Percentiles rank a stretch among this genome's conserved stretches.
Evolutionary conservation across 2,329 filamentous ascomycete species (phyloP).

Genomic region (Taxawa tesnikishii): DNA sequence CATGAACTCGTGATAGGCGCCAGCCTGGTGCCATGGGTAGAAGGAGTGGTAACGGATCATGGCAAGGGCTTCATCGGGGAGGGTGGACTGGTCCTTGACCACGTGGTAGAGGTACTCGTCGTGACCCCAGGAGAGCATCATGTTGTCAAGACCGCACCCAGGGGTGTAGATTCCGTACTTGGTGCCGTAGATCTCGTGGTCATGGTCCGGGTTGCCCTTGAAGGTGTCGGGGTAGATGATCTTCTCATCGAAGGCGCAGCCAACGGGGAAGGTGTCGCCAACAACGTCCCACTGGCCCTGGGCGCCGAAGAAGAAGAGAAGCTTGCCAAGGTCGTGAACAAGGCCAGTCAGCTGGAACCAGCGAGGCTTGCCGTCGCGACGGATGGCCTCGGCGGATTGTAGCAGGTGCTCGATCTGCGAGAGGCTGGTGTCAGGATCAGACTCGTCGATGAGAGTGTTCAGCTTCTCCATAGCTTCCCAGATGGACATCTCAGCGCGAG

Average conservation of each 20-base stretch:
- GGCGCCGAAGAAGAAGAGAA: constrained; percentile 71
- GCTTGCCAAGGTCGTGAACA: constrained; percentile 70
- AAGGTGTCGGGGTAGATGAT: constrained; percentile 80
- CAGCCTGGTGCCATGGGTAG: constrained; percentile 80
- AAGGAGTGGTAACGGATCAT: constrained; percentile 94
- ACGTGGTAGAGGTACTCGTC: constrained; percentile 83
- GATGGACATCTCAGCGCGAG: constrained; percentile 65
- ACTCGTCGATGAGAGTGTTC: constrained; percentile 82
- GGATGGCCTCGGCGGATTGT: constrained; percentile 80
- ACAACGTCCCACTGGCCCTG: constrained; percentile 89
- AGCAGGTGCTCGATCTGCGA: constrained; percentile 84
- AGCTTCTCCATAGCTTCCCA: constrained; percentile 92
- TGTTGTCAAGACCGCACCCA: constrained; percentile 71
- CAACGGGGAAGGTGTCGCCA: constrained; percentile 72
- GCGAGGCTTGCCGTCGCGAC: constrained; percentile 67
- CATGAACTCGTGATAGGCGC: constrained; percentile 75
- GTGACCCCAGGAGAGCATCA: constrained; percentile 86
- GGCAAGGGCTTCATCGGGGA: constrained; percentile 71
- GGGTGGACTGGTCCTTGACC: constrained; percentile 65
- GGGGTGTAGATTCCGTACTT: constrained; percentile 68
- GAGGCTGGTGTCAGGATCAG: constrained; percentile 77
- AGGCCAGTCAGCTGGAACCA: constrained; percentile 73
- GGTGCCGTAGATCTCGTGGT: constrained; percentile 60
- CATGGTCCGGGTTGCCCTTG: constrained; percentile 59
- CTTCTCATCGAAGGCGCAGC: constrained; percentile 58